Evolutionary conservation across 2,329 filamentous ascomycete genomes (phyloP).

Genomic region (Trematosphaeria pertusa): DNA sequence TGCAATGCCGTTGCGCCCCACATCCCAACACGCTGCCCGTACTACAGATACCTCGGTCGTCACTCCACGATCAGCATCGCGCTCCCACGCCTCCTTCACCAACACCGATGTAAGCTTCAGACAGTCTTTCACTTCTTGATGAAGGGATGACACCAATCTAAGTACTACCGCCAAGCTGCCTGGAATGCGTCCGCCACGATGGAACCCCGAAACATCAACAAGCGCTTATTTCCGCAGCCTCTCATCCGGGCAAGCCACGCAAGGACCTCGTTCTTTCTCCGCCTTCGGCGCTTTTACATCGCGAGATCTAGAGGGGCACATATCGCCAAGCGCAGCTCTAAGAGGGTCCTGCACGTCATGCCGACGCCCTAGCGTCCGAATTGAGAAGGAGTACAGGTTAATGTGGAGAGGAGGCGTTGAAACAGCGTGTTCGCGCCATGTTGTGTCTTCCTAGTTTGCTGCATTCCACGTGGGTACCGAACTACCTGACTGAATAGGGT

Average conservation of each 20-base stretch:
- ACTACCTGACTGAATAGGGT: no score
- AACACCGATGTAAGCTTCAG: constrained; percentile 6
- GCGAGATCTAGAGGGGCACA: constrained; percentile 6
- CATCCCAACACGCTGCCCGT: constrained; percentile 31
- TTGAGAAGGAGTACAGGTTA: constrained; percentile 9
- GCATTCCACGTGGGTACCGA: constrained; percentile 46
- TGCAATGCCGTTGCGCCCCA: constrained; percentile 23
- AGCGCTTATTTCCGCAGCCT: constrained; percentile 4
- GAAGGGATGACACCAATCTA: constrained; percentile 20
- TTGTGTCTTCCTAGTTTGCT: constrained; percentile 30
- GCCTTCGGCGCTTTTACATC: constrained; percentile 3
- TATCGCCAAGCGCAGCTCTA: constrained; percentile 11
- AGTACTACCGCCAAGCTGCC: constrained; percentile 24
- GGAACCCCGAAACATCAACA: constrained; percentile 12
- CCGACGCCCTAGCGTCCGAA: constrained; percentile 9
- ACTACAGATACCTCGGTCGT: constrained; percentile 17
- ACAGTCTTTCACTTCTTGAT: constrained; percentile 18
- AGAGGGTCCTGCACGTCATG: constrained; percentile 11
- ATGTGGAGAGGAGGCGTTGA: constrained; percentile 16
- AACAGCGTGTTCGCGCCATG: constrained; percentile 25
- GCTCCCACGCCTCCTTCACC: constrained; percentile 3
- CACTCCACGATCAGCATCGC: constrained; percentile 14
- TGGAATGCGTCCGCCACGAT: constrained; percentile 26
- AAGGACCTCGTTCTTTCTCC: neutral
- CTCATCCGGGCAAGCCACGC: neutral